Percentiles rank a stretch among this genome's conserved stretches.
Conservation (phyloP, 257 asterid genomes). For the Solanum sparsipilum region DNA sequence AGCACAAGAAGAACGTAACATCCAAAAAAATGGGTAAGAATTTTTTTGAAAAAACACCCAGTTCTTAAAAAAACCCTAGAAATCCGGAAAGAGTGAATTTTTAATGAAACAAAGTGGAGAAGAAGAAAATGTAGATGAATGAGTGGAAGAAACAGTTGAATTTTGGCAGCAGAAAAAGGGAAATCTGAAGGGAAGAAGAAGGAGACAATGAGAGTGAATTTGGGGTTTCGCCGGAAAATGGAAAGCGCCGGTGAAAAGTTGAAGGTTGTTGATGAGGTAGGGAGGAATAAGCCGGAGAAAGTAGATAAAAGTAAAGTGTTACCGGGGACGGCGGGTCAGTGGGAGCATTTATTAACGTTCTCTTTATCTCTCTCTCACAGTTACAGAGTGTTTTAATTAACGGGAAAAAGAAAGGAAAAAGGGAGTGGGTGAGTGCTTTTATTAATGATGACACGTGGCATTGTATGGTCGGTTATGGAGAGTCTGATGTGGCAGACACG, state of each 20-base stretch:
- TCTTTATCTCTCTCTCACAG: conserved; percentile 8
- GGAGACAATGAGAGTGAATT: not conserved
- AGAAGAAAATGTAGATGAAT: not conserved
- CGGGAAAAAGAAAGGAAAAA: not conserved
- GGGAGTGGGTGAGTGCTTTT: not conserved
- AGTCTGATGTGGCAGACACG: not conserved
- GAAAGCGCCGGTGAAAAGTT: not conserved
- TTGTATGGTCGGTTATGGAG: not conserved
- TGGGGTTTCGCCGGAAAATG: conserved; percentile 5
- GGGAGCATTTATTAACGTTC: conserved; percentile 15
- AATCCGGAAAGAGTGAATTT: not conserved
- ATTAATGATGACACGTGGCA: not conserved
- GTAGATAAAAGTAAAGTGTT: not conserved
- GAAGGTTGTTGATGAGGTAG: not conserved
- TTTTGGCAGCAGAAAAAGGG: not conserved
- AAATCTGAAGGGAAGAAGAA: not conserved
- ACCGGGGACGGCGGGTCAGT: conserved; percentile 26
- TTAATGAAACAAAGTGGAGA: not conserved
- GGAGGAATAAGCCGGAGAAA: conserved; percentile 6
- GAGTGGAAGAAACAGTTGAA: not conserved
- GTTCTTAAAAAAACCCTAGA: not conserved
- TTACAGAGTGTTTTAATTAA: not conserved
- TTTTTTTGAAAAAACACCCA: not conserved
- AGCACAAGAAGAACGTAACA: not conserved
- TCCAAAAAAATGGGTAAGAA: not conserved